Percentiles rank a stretch among this genome's conserved stretches.
phyloP scores from a whole-genome alignment of 2,329 filamentous ascomycete species.

The Mycocentrospora acerina region DNA sequence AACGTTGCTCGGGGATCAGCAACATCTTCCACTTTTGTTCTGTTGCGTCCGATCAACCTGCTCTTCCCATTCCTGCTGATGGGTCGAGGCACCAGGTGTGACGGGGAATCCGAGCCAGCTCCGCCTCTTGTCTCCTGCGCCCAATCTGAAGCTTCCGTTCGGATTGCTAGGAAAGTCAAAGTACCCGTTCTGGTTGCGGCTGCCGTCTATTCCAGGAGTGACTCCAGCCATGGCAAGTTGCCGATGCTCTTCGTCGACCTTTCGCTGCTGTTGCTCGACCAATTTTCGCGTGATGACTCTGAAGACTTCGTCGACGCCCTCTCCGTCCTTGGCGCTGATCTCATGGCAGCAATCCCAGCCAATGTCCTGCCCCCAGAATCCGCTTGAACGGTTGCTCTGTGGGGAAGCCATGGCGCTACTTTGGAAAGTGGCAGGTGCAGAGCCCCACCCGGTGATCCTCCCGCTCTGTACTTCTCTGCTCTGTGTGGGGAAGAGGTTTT shows the following conservation, averaged over 20 bases:
- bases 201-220: conserved; percentile 45
- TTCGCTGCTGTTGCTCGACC: conserved; percentile 68
- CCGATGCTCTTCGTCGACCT: conserved; percentile 53
- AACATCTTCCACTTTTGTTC: conserved; percentile 40
- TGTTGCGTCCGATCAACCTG: conserved; percentile 33
- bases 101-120: conserved; percentile 66
- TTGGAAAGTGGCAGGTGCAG: conserved; percentile 39
- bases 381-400: conserved; percentile 60
- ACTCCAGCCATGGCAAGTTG: conserved; percentile 46
- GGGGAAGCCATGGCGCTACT: conserved; percentile 48
- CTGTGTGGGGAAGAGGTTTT: conserved; percentile 78
- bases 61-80: conserved; percentile 37
- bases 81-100: conserved; percentile 39
- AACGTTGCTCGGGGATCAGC: conserved; percentile 16
- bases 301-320: conserved; percentile 96
- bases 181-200: conserved; percentile 44
- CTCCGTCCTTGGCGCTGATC: conserved; percentile 88
- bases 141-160: conserved; percentile 62
- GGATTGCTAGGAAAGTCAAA: conserved; percentile 53
- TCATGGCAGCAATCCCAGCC: conserved; percentile 98
- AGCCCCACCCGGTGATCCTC: conserved; percentile 28
- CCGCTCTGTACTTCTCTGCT: conserved; percentile 17
- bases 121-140: conserved; percentile 61
- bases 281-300: conserved; percentile 83
- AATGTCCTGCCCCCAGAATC: conserved; percentile 88